Evolutionary conservation across 2,329 filamentous ascomycete species (phyloP).

Genomic region (Penicillium corylophilum): DNA sequence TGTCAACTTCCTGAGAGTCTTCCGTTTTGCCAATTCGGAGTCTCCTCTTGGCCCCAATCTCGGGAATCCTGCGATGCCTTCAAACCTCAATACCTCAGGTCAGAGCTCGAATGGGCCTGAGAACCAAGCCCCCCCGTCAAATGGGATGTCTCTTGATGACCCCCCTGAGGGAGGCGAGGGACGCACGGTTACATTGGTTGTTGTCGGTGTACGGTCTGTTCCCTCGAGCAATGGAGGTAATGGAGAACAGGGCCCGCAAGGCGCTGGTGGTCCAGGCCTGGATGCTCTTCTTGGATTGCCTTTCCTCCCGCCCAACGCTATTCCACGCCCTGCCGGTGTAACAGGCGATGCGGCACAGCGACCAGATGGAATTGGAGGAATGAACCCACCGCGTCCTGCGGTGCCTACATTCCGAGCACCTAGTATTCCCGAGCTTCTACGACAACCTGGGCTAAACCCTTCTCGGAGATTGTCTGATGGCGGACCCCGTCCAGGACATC

Average conservation of each 20-base stretch:
- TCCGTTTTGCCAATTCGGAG: conserved; percentile 61
- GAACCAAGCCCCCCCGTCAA: conserved; percentile 23
- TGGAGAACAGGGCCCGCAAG: conserved; percentile 46
- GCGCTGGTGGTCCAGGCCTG: conserved; percentile 41
- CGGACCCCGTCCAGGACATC: conserved; percentile 26
- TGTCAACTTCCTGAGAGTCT: conserved; percentile 68
- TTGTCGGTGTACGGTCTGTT: conserved; percentile 67
- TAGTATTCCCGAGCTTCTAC: conserved; percentile 53
- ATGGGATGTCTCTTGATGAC: conserved; percentile 43
- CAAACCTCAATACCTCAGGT: conserved; percentile 16
- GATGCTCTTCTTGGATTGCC: conserved; percentile 49
- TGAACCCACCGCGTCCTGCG: conserved; percentile 51
- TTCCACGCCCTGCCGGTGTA: conserved; percentile 42
- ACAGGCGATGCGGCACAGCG: conserved; percentile 54
- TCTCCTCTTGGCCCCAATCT: conserved; percentile 19
- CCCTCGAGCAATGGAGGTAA: conserved; percentile 52
- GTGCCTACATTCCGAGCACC: conserved; percentile 54
- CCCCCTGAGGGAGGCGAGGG: conserved; percentile 47
- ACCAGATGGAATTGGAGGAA: conserved; percentile 55
- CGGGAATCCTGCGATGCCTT: not conserved
- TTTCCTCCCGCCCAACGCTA: conserved; percentile 44
- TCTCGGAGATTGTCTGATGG: conserved; percentile 36
- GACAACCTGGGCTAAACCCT: conserved; percentile 47
- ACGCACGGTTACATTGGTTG: conserved; percentile 66
- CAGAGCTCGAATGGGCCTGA: conserved; percentile 27